Evolutionary conservation across 1,284 basidiomycete species (phyloP), one percentile per base, ranked within the genome.

Genomic region (Fistulinella cinereoalba): DNA sequence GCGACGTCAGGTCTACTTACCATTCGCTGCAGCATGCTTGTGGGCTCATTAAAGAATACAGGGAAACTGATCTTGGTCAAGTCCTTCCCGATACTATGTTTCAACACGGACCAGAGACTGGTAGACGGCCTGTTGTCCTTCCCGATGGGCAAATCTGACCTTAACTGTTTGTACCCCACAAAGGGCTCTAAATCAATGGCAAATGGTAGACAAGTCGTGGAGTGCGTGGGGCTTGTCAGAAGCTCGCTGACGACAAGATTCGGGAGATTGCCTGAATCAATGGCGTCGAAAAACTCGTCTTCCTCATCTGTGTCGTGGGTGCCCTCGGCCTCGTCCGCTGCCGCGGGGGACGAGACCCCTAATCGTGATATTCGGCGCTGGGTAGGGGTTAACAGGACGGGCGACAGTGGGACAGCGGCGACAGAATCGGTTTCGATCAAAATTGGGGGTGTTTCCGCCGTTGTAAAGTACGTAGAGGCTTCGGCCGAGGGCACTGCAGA

Each of bases 241-340:
- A 78, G 74, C 32, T 84, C 75, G 41, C 80, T 76, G 21, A 93
- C 74, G 33, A 87, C 70, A 5, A 93, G 74, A 54, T 88, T 84
- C 6, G 90, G 88, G 0, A 95, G 71, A 24, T 75, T 79, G 45
- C 86, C 88, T 10, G 83, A 72, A 62, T 98, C 96, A 60, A 97
- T 94, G 16, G 95, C 94, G 64, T 98, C 96, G 61, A 97, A 98
- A 71, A 98, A 98, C 68, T 98, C 94, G 70, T 98, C 94, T 60
- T 95, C 92, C 43, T 92, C 90, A 54, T 95, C 92, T 1, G 87
- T 88, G 37, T 86, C 85, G 28, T 63, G 64, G 0, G 73, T 71
- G 1, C 74, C 75, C 1, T 76, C 73, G 0, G 71, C 69, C 10
- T 73, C 73, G 15, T 47, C 56, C 31, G 50, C 28, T 6, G 16